Evolutionary conservation across 2,329 filamentous ascomycete species (phyloP), one percentile per base, ranked within the genome.

Genomic region (Talaromyces sp.): DNA sequence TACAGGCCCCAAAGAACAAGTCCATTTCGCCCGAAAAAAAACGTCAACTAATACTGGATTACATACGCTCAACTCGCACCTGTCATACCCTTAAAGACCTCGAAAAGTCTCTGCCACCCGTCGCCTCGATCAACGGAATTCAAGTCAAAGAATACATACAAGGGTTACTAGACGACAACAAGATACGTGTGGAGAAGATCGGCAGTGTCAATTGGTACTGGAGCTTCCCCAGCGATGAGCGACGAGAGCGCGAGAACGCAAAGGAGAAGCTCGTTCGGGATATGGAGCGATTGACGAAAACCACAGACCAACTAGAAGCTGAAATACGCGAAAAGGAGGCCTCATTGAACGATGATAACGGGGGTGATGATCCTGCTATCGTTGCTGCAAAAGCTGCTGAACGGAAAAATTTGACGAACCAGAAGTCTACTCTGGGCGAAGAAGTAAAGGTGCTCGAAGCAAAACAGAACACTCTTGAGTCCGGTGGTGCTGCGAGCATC

Each of bases 191-290:
- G 31, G 87, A 89, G 76, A 89, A 89, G 73, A 89, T 90, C 67
- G 87, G 87, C 51, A 87, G 81, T 65, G 87, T 86, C 31, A 89
- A 89, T 71, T 90, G 87, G 87, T 89, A 89, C 75, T 90, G 87
- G 87, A 83, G 81, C 65, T 89, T 89, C 70, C 78, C 75, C 18
- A 85, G 81, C 31, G 85, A 88, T 59, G 84, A 84, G 68, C 82
- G 78, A 69, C 81, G 80, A 55, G 71, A 74, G 18, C 77, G 75
- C 61, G 75, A 83, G 56, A 67, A 64, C 16, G 68, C 68, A 44
- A 63, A 72, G 56, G 66, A 54, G 53, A 66, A 67, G 65, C 60
- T 75, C 56, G 60, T 61, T 53, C 65, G 64, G 52, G 73, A 76
- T 56, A 67, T 72, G 68, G 71, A 71, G 63, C 69, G 68, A 53